Percentiles rank a stretch among this genome's conserved stretches.
Conservation (phyloP, 495 filamentous ascomycete genomes). For the Hypomontagnella submonticulosa region DNA sequence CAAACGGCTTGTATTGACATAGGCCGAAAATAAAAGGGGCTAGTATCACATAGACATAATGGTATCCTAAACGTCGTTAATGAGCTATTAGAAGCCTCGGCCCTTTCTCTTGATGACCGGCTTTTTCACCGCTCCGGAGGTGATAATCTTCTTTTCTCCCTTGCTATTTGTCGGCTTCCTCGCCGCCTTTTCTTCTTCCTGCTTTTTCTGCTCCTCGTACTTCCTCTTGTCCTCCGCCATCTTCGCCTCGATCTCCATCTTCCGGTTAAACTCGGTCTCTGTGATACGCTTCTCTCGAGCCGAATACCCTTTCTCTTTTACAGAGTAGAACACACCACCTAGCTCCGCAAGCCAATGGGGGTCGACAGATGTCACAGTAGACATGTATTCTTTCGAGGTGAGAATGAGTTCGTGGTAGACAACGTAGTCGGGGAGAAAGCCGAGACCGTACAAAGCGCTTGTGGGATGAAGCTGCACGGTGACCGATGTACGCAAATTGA, state of each 20-base stretch:
- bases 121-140: constrained; percentile 69
- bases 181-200: constrained; percentile 56
- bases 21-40: constrained; percentile 7
- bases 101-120: constrained; percentile 67
- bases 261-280: constrained; percentile 92
- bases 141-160: constrained; percentile 63
- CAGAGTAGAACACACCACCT: constrained; percentile 97
- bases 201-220: constrained; percentile 68
- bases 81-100: constrained; percentile 58
- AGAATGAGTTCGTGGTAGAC: constrained; percentile 98
- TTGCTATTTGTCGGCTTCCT: constrained; percentile 58
- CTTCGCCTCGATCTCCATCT: constrained; percentile 94
- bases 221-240: constrained; percentile 89
- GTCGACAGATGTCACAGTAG: constrained; percentile 94
- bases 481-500: constrained; percentile 94
- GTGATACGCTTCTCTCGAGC: constrained; percentile 87
- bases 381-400: constrained; percentile 99
- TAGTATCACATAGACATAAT: constrained; percentile 8
- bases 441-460: constrained; percentile 88
- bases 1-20: constrained; percentile 6
- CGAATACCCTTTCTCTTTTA: constrained; percentile 98
- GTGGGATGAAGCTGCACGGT: constrained; percentile 95
- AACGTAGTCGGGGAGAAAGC: constrained; percentile 95
- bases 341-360: constrained; percentile 98
- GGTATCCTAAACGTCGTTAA: constrained; percentile 21